Conservation (phyloP, 495 filamentous ascomycete species). For the Penicillium lagena region DNA sequence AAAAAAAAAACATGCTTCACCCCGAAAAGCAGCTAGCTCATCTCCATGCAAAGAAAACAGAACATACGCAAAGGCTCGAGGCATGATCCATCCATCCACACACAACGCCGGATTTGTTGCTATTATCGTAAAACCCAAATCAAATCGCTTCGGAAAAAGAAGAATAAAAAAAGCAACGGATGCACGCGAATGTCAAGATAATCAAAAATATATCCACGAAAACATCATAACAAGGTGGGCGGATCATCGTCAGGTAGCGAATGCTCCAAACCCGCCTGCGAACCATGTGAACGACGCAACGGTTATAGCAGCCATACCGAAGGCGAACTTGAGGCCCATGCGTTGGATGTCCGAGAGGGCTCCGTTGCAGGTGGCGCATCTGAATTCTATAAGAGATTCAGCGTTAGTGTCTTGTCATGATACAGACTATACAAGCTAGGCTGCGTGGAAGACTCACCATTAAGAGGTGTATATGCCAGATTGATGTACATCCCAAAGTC, state of each 20-base stretch:
- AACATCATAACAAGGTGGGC: constrained; percentile 2
- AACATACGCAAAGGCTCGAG: neutral
- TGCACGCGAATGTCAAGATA: constrained; percentile 5
- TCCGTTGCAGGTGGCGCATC: constrained; percentile 66
- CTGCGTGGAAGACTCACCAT: constrained; percentile 37
- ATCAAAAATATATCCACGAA: constrained; percentile 18
- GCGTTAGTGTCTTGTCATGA: constrained; percentile 10
- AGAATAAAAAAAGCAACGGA: constrained; percentile 7
- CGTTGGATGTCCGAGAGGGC: constrained; percentile 59
- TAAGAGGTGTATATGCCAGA: constrained; percentile 56
- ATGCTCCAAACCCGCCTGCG: constrained; percentile 58
- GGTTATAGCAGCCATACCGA: constrained; percentile 71
- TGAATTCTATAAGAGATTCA: constrained; percentile 31
- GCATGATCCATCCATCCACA: neutral
- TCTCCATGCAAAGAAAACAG: constrained; percentile 1
- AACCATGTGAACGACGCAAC: constrained; percentile 88
- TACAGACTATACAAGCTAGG: neutral
- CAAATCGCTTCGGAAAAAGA: constrained; percentile 14
- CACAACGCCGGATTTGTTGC: constrained; percentile 23
- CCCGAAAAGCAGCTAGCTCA: no score
- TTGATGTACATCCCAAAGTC: constrained; percentile 78
- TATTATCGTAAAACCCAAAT: constrained; percentile 19
- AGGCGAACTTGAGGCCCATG: constrained; percentile 61
- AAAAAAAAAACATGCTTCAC: no score
- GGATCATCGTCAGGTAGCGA: constrained; percentile 23